Evolutionary conservation across 305 asterid species (phyloP).

Genomic region (Solanum chacoense): DNA sequence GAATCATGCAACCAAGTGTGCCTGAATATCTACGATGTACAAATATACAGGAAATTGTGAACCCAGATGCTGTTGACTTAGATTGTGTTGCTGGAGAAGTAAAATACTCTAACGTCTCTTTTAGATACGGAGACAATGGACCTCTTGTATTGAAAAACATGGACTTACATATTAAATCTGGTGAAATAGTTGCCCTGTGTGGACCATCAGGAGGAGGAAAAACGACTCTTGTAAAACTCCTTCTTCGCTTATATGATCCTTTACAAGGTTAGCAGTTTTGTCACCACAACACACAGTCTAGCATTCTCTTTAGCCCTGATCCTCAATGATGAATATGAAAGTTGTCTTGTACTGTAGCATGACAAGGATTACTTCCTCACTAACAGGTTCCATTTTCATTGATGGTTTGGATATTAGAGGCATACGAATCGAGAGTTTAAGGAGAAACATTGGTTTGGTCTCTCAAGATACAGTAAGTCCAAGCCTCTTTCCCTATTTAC

Average conservation of each 20-base stretch:
- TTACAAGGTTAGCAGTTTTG: conserved; percentile 35
- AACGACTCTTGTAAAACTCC: conserved; percentile 79
- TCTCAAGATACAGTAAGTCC: conserved; percentile 69
- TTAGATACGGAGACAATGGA: conserved; percentile 41
- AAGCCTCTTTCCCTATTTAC: not conserved
- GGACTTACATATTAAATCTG: conserved; percentile 69
- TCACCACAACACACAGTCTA: not conserved
- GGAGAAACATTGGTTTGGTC: conserved; percentile 80
- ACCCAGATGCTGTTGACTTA: conserved; percentile 54
- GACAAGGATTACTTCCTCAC: conserved; percentile 2
- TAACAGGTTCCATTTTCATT: conserved; percentile 53
- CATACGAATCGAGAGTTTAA: conserved; percentile 51
- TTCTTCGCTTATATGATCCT: conserved; percentile 88
- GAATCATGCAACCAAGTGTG: not conserved
- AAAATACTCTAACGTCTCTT: conserved; percentile 48
- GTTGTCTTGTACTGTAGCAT: conserved; percentile 5
- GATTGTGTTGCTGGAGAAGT: conserved; percentile 57
- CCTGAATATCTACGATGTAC: not conserved
- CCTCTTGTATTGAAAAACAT: conserved; percentile 43
- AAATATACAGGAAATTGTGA: conserved; percentile 45
- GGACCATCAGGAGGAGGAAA: conserved; percentile 99
- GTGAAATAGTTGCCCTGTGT: conserved; percentile 82
- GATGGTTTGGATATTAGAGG: conserved; percentile 58
- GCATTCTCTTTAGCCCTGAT: not conserved
- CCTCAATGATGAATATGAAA: not conserved